Evolutionary conservation across 2,329 filamentous ascomycete species (phyloP), one percentile per base, ranked within the genome.

Genomic region (Graphilbum ipis-grandicollis): DNA sequence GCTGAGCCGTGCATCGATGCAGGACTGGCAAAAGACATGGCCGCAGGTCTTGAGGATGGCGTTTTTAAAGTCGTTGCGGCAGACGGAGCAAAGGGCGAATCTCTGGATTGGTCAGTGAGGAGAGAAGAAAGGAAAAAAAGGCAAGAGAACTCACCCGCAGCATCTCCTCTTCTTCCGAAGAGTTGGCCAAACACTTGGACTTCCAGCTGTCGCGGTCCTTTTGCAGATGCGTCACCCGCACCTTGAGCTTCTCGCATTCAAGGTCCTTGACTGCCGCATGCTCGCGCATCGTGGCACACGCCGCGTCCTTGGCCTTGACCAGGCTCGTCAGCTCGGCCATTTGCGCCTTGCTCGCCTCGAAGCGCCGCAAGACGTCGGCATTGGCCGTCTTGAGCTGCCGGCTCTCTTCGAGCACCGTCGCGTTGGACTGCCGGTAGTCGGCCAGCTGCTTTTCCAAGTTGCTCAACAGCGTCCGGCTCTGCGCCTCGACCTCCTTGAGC

Each of bases 21-120:
- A 98, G 34, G 75, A 69, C 51, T 78, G 77, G 67, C 90, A 98
- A 56, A 96, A 93, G 34, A 93, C 72, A 56, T 98, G 90, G 2
- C 90, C 90, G 55, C 90, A 98, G 1, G 82, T 85, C 59, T 90
- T 92, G 54, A 98, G 70, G 9, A 79, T 79, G 1, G 86, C 93
- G 52, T 96, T 84, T 58, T 96, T 96, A 62, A 94, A 86, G 47
- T 88, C 83, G 50, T 75, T 79, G 47, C 84, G 82, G 61, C 92
- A 98, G 35, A 96, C 82, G 10, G 84, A 83, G 62, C 90, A 98
- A 36, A 93, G 73, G 23, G 82, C 79, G 56, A 90, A 69, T 50
- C 68, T 67, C 77, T 83, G 49, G 35, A 31, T 34, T 39, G 17
- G 51, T 65, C 50, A 65, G 59, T 39, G 21, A 21, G 22, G 18